Conservation (phyloP, 2,329 filamentous ascomycete genomes). For the Microdochium nivale region DNA sequence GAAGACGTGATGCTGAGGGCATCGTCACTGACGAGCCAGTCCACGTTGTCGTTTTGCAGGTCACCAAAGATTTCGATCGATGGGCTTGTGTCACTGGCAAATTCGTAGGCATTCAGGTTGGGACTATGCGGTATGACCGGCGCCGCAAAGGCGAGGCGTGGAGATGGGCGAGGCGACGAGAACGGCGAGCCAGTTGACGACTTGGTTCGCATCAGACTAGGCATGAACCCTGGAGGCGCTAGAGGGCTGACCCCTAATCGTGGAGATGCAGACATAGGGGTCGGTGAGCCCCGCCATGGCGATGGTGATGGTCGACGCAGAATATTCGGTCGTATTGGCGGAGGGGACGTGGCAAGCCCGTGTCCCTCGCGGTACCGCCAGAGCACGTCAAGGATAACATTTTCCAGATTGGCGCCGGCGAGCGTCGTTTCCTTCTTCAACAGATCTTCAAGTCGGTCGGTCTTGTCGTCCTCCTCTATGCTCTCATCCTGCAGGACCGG, state of each 20-base stretch:
- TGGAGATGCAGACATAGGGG: constrained; percentile 75
- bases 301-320: constrained; percentile 87
- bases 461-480: constrained; percentile 91
- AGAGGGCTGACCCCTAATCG: constrained; percentile 75
- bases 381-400: constrained; percentile 80
- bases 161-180: constrained; percentile 86
- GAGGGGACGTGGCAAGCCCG: constrained; percentile 62
- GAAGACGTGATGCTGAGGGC: constrained; percentile 73
- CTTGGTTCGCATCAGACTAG: constrained; percentile 67
- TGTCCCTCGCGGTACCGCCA: constrained; percentile 73
- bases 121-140: constrained; percentile 91
- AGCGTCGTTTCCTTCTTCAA: constrained; percentile 71
- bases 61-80: constrained; percentile 84
- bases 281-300: constrained; percentile 80
- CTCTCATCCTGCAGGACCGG: constrained; percentile 75
- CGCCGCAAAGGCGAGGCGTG: constrained; percentile 80
- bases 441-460: constrained; percentile 80
- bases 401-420: constrained; percentile 71
- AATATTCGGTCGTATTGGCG: constrained; percentile 79
- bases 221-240: constrained; percentile 74
- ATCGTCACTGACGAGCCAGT: constrained; percentile 92
- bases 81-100: constrained; percentile 71
- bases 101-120: constrained; percentile 89
- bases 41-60: constrained; percentile 86
- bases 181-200: constrained; percentile 82